A percentile compares a stretch with the other conserved stretches of the same genome.
Conservation (phyloP, 2,329 filamentous ascomycete species). For the Fusarium longipes region DNA sequence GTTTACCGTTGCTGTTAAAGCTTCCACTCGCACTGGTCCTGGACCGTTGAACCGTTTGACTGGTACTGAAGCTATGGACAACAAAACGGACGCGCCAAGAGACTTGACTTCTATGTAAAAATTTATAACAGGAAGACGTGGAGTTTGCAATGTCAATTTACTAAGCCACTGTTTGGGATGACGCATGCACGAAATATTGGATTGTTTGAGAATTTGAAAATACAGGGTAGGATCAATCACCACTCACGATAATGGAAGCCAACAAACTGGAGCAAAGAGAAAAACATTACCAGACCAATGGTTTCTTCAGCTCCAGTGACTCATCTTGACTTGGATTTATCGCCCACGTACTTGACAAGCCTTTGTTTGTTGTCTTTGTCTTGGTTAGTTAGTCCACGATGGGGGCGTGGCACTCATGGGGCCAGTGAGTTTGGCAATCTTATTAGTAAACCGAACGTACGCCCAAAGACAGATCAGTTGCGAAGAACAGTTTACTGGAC, state of each 20-base stretch:
- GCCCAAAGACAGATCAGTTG: background rate
- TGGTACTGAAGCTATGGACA: background rate
- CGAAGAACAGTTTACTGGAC: background rate
- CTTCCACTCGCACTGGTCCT: background rate
- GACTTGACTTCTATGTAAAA: background rate
- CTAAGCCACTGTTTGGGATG: background rate
- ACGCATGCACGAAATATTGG: background rate
- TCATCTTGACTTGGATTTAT: too few relatives aligned
- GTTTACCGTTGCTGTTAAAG: background rate
- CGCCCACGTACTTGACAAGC: too few relatives aligned
- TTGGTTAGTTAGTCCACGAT: too few relatives aligned
- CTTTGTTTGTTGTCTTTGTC: background rate
- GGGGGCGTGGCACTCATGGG: background rate
- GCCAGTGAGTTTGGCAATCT: background rate
- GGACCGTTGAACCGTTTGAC: background rate
- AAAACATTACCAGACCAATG: background rate
- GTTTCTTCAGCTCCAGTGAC: background rate
- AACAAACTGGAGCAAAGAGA: background rate
- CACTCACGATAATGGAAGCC: background rate
- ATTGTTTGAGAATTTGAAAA: background rate
- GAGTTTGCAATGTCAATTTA: background rate
- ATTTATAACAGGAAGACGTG: background rate
- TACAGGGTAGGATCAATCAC: background rate
- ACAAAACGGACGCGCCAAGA: too few relatives aligned
- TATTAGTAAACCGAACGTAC: too few relatives aligned